Evolutionary conservation across 257 asterid genomes (phyloP).

Genomic region (Nicotiana otophora): DNA sequence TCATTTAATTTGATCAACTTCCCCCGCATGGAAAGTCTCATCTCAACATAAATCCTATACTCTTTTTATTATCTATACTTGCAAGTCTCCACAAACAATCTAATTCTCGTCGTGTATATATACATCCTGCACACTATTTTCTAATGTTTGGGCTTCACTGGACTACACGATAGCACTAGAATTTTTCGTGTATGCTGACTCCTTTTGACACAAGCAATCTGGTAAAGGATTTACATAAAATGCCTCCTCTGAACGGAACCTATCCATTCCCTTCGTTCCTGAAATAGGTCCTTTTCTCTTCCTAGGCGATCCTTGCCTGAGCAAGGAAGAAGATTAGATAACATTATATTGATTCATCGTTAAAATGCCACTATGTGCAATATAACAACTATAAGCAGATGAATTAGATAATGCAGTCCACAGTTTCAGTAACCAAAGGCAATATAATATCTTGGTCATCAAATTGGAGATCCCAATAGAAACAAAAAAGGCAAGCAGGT

Average conservation of each 20-base stretch:
- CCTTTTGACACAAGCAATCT: conserved; percentile 73
- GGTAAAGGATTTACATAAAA: conserved; percentile 89
- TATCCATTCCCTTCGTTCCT: conserved; percentile 73
- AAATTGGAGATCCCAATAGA: no score
- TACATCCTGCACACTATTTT: background rate
- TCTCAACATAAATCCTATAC: background rate
- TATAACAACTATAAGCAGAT: background rate
- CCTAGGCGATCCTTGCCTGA: conserved; percentile 93
- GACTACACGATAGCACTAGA: conserved; percentile 24
- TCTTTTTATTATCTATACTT: background rate
- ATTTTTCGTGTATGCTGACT: conserved; percentile 14
- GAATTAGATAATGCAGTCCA: background rate
- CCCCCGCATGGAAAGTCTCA: background rate
- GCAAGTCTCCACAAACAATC: background rate
- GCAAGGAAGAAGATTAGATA: background rate
- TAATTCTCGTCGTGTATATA: background rate
- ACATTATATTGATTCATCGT: background rate
- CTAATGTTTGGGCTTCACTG: background rate
- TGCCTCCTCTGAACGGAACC: conserved; percentile 86
- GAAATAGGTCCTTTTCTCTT: conserved; percentile 83
- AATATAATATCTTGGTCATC: background rate
- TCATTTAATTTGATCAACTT: background rate
- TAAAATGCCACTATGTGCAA: background rate
- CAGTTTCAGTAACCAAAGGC: background rate
- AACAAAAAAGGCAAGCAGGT: no score